These are phyloP conservation scores for Xylaria polymorpha DNA, from an alignment of 2,329 filamentous ascomycete species.

Conservation along the genomic window DNA sequence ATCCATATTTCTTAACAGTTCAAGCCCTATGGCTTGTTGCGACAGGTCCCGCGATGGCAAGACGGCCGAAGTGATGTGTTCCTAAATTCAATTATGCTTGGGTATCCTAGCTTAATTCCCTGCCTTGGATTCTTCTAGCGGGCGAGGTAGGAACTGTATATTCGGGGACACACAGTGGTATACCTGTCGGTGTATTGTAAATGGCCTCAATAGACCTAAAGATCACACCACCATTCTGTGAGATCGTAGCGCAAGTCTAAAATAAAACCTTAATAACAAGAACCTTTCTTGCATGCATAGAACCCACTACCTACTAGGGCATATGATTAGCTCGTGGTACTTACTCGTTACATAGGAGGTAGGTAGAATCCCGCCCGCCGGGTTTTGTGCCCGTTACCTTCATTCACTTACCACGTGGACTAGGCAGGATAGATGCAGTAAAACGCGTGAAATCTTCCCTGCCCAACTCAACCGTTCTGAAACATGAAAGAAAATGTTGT, in stretches of 20 bases:
- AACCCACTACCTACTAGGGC: background rate
- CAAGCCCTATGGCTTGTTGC: background rate
- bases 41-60: background rate
- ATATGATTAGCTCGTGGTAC: background rate
- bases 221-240: background rate
- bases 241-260: background rate
- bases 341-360: background rate
- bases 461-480: background rate
- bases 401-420: background rate
- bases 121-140: background rate
- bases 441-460: background rate
- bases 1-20: background rate
- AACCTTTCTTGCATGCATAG: background rate
- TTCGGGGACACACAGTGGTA: background rate
- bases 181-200: background rate
- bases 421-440: background rate
- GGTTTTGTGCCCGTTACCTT: background rate
- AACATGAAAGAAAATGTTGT: background rate
- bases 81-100: slow-evolving; percentile 1
- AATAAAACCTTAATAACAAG: background rate
- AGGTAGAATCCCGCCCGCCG: background rate
- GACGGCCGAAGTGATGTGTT: background rate
- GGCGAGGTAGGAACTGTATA: background rate
- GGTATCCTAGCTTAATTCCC: background rate
- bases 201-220: background rate